phyloP scores from a whole-genome alignment of 23 red algal species.

The Rhodosorus marinus region DNA sequence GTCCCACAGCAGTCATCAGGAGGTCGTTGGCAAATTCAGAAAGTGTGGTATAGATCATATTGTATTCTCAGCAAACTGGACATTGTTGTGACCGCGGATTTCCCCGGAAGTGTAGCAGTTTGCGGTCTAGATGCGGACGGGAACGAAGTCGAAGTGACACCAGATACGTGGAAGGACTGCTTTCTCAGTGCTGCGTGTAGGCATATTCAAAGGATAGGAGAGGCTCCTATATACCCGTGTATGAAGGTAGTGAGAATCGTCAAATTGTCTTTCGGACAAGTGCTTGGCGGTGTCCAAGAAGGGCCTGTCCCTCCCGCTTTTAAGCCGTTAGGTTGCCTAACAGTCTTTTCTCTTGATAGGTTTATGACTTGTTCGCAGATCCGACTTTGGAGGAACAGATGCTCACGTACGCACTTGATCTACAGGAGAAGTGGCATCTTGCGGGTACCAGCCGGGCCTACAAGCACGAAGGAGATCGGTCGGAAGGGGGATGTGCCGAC shows the following conservation, averaged over 20 bases:
- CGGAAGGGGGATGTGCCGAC: conserved; percentile 1
- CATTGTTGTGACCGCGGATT: conserved; percentile 27
- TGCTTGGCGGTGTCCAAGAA: no score
- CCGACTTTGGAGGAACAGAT: conserved; percentile 23
- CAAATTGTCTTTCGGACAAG: no score
- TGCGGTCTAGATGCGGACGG: conserved; percentile 11
- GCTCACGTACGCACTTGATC: conserved; percentile 11
- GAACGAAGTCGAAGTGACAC: conserved; percentile 4
- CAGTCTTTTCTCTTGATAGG: no score
- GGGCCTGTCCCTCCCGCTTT: no score
- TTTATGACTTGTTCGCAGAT: conserved; percentile 9
- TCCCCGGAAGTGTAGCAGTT: conserved; percentile 57
- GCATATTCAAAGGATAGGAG: conserved; percentile 21
- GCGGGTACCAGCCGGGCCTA: conserved; percentile 8
- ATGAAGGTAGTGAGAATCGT: conserved; percentile 61
- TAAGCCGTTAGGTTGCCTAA: no score
- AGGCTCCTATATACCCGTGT: conserved; percentile 65
- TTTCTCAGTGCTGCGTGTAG: conserved; percentile 38
- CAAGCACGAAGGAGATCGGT: not conserved
- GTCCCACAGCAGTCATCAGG: no score
- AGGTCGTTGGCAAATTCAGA: conserved; percentile 47
- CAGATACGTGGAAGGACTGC: conserved; percentile 31
- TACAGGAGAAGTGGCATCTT: conserved; percentile 26
- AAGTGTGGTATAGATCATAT: conserved; percentile 40
- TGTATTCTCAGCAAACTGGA: conserved; percentile 50